phyloP scores from a whole-genome alignment of 169 alveolate species.

The Cryptosporidium muris region DNA sequence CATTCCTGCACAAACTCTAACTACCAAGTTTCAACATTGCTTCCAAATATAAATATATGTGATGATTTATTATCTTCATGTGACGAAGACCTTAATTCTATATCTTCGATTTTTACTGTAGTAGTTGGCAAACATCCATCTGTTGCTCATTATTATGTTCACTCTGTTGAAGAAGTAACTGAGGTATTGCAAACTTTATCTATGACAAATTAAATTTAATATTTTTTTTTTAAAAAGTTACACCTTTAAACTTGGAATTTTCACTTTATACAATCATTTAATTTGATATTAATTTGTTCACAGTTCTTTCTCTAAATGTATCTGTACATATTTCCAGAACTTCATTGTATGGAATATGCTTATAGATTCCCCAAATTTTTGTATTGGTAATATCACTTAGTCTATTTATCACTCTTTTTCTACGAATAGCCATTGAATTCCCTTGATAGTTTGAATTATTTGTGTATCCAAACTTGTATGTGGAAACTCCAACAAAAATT shows the following conservation, averaged over 20 bases:
- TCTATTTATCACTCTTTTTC: not conserved
- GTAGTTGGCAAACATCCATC: constrained; percentile 49
- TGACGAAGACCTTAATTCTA: not conserved
- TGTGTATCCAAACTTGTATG: constrained; percentile 14
- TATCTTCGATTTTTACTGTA: constrained; percentile 19
- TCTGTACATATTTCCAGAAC: constrained; percentile 38
- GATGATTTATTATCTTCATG: not conserved
- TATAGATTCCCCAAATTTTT: constrained; percentile 49
- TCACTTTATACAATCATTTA: not conserved
- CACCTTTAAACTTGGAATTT: not conserved
- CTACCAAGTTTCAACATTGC: not conserved
- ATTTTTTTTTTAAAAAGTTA: no score
- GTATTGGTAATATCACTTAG: not conserved
- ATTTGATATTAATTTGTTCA: not conserved
- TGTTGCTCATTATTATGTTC: constrained; percentile 32
- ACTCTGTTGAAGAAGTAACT: constrained; percentile 48
- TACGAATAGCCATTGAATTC: not conserved
- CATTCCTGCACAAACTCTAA: not conserved
- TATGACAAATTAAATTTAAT: not conserved
- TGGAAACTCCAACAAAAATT: constrained; percentile 24
- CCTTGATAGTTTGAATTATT: not conserved
- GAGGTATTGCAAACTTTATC: constrained; percentile 36
- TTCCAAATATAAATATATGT: not conserved
- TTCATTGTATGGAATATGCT: constrained; percentile 15
- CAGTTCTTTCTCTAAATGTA: constrained; percentile 14